Conservation (phyloP, 768 basidiomycete genomes). For the Boletus insuetus region DNA sequence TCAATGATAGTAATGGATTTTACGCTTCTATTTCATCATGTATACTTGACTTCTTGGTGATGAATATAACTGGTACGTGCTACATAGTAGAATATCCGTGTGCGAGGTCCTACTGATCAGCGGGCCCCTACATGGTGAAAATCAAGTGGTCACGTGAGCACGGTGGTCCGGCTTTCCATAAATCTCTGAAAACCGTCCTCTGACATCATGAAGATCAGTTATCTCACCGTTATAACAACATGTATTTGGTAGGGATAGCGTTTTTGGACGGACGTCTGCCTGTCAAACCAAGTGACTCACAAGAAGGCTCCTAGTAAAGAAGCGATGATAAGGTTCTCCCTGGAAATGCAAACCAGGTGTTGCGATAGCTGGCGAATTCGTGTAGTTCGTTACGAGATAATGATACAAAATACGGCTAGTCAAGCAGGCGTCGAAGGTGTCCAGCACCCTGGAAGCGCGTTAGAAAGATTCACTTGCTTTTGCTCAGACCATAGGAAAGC, state of each 20-base stretch:
- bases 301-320: conserved; percentile 48
- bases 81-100: too few relatives aligned
- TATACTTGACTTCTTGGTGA: too few relatives aligned
- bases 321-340: neutral
- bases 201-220: neutral
- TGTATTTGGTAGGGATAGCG: conserved; percentile 39
- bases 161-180: too few relatives aligned
- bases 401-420: conserved; percentile 54
- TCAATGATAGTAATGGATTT: too few relatives aligned
- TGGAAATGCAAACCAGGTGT: conserved; percentile 16
- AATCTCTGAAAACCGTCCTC: neutral
- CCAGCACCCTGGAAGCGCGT: conserved; percentile 33
- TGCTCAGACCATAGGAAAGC: conserved; percentile 15
- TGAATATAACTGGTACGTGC: too few relatives aligned
- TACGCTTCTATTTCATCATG: too few relatives aligned
- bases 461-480: neutral
- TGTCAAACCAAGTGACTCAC: conserved; percentile 33
- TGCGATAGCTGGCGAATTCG: conserved; percentile 41
- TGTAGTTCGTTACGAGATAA: conserved; percentile 55
- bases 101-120: too few relatives aligned
- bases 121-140: too few relatives aligned
- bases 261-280: neutral
- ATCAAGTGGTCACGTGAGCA: too few relatives aligned
- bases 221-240: conserved; percentile 50
- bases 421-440: conserved; percentile 53